Evolutionary conservation across 257 asterid genomes (phyloP).

Genomic region (Solanum habrochaites): DNA sequence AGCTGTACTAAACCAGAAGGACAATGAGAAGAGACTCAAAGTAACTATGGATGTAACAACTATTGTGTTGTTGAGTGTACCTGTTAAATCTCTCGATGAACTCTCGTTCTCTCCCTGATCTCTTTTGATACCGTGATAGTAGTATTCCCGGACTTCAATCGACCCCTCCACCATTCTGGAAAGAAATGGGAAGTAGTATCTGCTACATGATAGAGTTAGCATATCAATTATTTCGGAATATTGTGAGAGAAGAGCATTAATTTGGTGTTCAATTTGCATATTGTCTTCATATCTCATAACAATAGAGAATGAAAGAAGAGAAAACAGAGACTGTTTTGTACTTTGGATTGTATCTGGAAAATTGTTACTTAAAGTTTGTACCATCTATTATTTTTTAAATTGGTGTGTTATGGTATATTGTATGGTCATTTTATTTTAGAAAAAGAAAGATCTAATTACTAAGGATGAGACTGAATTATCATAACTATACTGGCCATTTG

Average conservation of each 20-base stretch:
- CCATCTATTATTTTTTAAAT: neutral
- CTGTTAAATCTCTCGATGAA: neutral
- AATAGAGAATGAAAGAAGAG: neutral
- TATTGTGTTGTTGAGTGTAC: neutral
- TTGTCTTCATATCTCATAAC: neutral
- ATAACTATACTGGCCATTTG: neutral
- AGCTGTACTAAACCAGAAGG: neutral
- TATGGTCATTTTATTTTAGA: neutral
- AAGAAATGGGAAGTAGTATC: neutral
- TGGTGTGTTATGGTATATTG: neutral
- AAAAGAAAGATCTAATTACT: neutral
- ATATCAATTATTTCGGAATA: neutral
- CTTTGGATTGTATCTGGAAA: neutral
- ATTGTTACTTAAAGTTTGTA: neutral
- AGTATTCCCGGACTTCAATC: neutral
- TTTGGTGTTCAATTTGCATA: neutral
- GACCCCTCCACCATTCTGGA: neutral
- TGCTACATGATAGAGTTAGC: neutral
- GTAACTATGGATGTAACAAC: neutral
- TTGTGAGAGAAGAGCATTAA: neutral
- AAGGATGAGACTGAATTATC: neutral
- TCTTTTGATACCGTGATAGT: neutral
- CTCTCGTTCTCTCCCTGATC: neutral
- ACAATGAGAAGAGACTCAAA: neutral
- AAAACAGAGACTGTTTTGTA: neutral